These are phyloP conservation scores for Sungouiozyma intestinalis DNA, from an alignment of 805 yeast genomes.

Conservation along the genomic window DNA sequence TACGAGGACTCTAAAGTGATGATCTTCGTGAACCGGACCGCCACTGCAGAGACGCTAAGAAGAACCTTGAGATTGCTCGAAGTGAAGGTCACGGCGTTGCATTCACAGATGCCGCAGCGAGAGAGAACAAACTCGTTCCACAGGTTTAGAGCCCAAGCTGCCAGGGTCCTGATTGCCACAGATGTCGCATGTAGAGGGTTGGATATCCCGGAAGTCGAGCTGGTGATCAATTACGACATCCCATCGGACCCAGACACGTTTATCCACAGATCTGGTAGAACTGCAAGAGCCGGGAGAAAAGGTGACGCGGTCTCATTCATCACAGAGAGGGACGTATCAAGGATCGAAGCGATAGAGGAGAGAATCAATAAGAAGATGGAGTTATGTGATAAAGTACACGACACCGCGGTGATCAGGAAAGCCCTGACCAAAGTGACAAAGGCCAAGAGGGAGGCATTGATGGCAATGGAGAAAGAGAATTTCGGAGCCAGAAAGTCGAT, in stretches of 20 bases:
- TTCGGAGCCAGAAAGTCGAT: conserved; percentile 64
- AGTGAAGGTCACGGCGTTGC: conserved; percentile 77
- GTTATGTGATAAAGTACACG: conserved; percentile 60
- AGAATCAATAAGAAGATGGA: conserved; percentile 73
- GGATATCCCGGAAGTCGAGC: conserved; percentile 86
- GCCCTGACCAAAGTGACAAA: conserved; percentile 59
- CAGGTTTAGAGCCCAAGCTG: conserved; percentile 89
- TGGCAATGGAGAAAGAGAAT: conserved; percentile 88
- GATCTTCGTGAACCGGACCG: conserved; percentile 84
- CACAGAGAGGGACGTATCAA: conserved; percentile 71
- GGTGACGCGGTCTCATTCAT: conserved; percentile 81
- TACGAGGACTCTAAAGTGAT: conserved; percentile 63
- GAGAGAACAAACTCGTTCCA: conserved; percentile 89
- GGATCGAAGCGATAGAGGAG: conserved; percentile 79
- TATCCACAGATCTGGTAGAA: conserved; percentile 96
- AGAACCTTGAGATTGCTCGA: conserved; percentile 66
- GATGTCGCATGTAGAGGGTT: conserved; percentile 97
- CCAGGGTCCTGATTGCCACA: conserved; percentile 85
- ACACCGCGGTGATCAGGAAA: conserved; percentile 64
- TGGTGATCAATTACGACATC: conserved; percentile 84
- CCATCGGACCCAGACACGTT: conserved; percentile 96
- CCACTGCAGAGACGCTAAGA: conserved; percentile 78
- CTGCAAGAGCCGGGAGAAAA: conserved; percentile 91
- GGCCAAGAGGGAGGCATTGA: conserved; percentile 81
- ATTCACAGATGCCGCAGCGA: conserved; percentile 87